phyloP scores from a whole-genome alignment of 1,284 basidiomycete genomes.

The Chalciporus sp. region DNA sequence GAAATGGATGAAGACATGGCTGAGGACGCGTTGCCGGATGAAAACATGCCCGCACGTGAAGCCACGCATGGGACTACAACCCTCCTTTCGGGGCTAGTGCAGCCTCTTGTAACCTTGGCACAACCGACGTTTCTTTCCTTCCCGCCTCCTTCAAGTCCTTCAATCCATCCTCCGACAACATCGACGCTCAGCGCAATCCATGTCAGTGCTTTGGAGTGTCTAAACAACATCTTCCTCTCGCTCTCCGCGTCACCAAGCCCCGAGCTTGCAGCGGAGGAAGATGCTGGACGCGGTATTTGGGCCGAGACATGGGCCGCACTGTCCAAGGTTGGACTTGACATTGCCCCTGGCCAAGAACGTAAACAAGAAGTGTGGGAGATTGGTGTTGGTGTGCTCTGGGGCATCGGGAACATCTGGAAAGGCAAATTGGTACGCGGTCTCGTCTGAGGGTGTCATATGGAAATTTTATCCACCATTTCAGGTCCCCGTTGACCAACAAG shows the following conservation, averaged over 20 bases:
- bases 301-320: constrained; percentile 59
- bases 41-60: constrained; percentile 18
- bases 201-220: constrained; percentile 82
- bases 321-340: constrained; percentile 59
- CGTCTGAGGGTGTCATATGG: neutral
- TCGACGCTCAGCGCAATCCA: constrained; percentile 82
- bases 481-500: constrained; percentile 61
- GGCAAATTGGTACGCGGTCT: constrained; percentile 52
- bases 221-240: constrained; percentile 89
- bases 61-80: constrained; percentile 33
- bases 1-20: constrained; percentile 41
- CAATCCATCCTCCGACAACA: constrained; percentile 83
- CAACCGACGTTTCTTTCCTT: constrained; percentile 80
- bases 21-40: constrained; percentile 36
- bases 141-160: constrained; percentile 67
- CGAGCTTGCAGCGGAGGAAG: constrained; percentile 45
- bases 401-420: constrained; percentile 69
- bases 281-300: constrained; percentile 60
- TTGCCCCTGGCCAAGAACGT: constrained; percentile 62
- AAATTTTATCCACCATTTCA: constrained; percentile 21
- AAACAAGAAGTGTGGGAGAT: constrained; percentile 72
- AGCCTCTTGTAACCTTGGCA: constrained; percentile 66
- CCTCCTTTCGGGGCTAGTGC: constrained; percentile 53
- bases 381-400: constrained; percentile 81
- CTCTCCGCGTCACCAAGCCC: constrained; percentile 52